Base-by-base conservation (phyloP, 495 filamentous ascomycete genomes). In the Daldinia childiae region DNA sequence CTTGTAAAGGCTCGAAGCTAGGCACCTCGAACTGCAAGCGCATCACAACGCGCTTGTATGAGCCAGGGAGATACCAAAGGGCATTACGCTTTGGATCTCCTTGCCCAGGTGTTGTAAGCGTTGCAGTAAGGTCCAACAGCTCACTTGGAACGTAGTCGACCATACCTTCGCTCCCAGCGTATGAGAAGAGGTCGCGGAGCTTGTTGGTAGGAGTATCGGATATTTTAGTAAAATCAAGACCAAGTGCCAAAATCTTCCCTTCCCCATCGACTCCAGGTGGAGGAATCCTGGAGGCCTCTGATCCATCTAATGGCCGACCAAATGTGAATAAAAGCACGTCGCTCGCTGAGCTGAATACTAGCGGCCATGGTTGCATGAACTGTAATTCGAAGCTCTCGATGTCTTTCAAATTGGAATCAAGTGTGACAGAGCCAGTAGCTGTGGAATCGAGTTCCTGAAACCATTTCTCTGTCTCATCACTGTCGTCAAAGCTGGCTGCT, bases 261-360 rank as follows among this genome's bases (percentile, higher is more conserved):
- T 11, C 8, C 5, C 1, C 43, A 19, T 48, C 9, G 9, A 48
- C 19, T 24, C 43, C 43, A 4, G 43, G 43, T 48, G 43, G 19
- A 14, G 43, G 43, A 12, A 48, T 48, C 19, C 43, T 48, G 3
- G 19, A 1, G 8, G 8, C 8, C 0, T 5, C 3, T 12, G 43
- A 48, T 48, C 43, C 43, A 3, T 48, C 43, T 6, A 34, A 34
- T 15, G 12, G 12, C 24, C 29, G 59, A 14, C 66, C 66, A 45
- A 69, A 69, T 24, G 66, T 43, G 51, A 41, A 58, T 3, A 69
- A 27, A 14, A 69, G 52, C 24, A 52, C 66, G 14, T 58, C 66
- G n/a, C 36, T 57, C 5, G 43, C 17, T 2, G 66, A 69, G 19
- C 66, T 69, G 48, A 69, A 69, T 8, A 60, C 58, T 1, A 69